Base-by-base conservation (phyloP, 306 rosid species). In the Prinsepia uniflora region DNA sequence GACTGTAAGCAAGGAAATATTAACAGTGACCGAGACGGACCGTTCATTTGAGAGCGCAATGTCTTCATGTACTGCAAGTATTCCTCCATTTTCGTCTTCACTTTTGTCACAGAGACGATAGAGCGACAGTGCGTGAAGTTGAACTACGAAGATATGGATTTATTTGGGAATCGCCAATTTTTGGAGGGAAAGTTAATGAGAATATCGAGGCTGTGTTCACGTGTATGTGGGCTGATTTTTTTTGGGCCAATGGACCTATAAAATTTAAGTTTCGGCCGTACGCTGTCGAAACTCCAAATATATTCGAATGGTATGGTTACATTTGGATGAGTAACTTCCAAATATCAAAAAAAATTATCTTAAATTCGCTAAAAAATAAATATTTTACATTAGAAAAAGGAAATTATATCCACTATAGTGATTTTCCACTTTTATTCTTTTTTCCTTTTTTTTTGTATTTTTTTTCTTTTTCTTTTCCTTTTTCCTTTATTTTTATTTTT, bases 31-130 rank as follows among this genome's bases (percentile, higher is more conserved):
- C 49, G 70, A 68, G 44, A 58, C 59, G 62, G 71, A 87, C 98
- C 97, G 78, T 89, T 90, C 90, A 94, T 86, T 68, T 94, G 97
- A 65, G 82, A 81, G 71, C 97, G 97, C 84, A 94, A 68, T 50
- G 90, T 81, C 84, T 89, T 90, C 92, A 90, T 82, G 82, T 79
- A 76, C 74, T 80, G 92, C 85, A 94, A 78, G 81, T 42, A 42
- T 42, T 90, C 90, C 48, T 94, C 98, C 97, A 94, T 94, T 70
- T 79, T 74, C 30, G 5, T 19, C 22, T 40, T 39, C 34, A 1
- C 22, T 41, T 7, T 12, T 43, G 36, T 61, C 34, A 8, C 71
- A 68, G 48, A 50, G 68, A 63, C 0, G 47, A 12, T 18, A 44
- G 72, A 36, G 42, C 47, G 50, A 39, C 34, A 67, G 30, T 39